Percentiles rank a stretch among this genome's conserved stretches.
These are phyloP conservation scores for Phytophthora ramorum DNA, from an alignment of 352 stramenopile species.

Conservation along the genomic window DNA sequence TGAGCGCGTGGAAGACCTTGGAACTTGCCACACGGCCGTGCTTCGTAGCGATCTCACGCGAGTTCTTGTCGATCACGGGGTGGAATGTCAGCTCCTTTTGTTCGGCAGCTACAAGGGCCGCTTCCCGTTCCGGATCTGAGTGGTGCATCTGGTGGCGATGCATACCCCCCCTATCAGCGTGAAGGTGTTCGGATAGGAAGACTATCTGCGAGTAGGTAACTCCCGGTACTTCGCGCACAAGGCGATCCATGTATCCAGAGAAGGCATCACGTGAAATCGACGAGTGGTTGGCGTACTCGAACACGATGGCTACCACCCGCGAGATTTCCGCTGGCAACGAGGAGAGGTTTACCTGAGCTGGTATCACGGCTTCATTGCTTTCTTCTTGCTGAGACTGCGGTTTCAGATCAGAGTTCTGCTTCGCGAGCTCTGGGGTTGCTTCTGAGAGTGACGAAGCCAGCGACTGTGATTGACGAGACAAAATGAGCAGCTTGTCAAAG, in stretches of 20 bases:
- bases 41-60: constrained; percentile 61
- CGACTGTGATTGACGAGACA: constrained; percentile 13
- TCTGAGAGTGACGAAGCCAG: constrained; percentile 1
- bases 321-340: constrained; percentile 62
- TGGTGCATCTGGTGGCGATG: constrained; percentile 28
- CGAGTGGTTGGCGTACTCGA: constrained; percentile 63
- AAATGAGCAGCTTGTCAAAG: constrained; percentile 47
- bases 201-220: constrained; percentile 81
- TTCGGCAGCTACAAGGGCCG: constrained; percentile 33
- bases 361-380: constrained; percentile 32
- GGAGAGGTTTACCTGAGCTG: constrained; percentile 44
- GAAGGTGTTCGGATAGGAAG: constrained; percentile 63
- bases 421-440: constrained; percentile 2
- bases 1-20: constrained; percentile 74
- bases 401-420: not conserved
- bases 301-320: constrained; percentile 64
- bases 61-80: constrained; percentile 78
- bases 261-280: constrained; percentile 56
- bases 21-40: constrained; percentile 60
- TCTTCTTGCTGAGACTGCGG: not conserved
- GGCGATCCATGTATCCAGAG: constrained; percentile 61
- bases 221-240: constrained; percentile 64
- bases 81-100: constrained; percentile 71
- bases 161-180: constrained; percentile 45
- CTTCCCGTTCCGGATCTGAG: constrained; percentile 22